phyloP scores from a whole-genome alignment of 371 early-diverging fungal species.

The Lichtheimia ramosa region DNA sequence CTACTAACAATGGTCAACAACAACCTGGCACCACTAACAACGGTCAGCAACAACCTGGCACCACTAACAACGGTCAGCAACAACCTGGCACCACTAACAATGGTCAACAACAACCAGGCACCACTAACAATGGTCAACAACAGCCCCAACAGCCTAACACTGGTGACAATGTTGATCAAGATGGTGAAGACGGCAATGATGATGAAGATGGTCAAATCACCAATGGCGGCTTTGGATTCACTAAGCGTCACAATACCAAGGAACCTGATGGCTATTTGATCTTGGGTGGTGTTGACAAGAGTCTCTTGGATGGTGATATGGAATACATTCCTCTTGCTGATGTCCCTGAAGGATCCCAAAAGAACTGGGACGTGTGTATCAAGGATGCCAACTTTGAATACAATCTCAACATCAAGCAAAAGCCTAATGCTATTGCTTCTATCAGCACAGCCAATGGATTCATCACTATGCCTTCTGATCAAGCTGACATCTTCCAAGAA shows the following conservation, averaged over 20 bases:
- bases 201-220: neutral
- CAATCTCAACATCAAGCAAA: constrained; percentile 25
- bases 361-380: constrained; percentile 48
- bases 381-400: constrained; percentile 35
- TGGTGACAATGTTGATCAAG: neutral
- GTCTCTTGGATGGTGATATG: constrained; percentile 38
- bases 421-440: constrained; percentile 34
- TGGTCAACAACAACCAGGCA: neutral
- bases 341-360: constrained; percentile 17
- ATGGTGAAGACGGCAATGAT: neutral
- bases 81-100: neutral
- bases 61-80: neutral
- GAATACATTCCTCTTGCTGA: constrained; percentile 29
- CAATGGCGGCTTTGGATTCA: constrained; percentile 28
- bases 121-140: constrained; percentile 7
- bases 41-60: constrained; percentile 2
- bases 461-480: constrained; percentile 43
- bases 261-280: constrained; percentile 29
- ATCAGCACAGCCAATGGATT: constrained; percentile 38
- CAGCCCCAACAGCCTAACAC: neutral
- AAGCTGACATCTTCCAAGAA: constrained; percentile 46
- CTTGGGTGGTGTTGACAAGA: constrained; percentile 41
- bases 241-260: constrained; percentile 22
- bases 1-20: neutral
- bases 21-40: constrained; percentile 3